Conservation (phyloP, 2,329 filamentous ascomycete species). For the Ustilaginoidea virens region DNA sequence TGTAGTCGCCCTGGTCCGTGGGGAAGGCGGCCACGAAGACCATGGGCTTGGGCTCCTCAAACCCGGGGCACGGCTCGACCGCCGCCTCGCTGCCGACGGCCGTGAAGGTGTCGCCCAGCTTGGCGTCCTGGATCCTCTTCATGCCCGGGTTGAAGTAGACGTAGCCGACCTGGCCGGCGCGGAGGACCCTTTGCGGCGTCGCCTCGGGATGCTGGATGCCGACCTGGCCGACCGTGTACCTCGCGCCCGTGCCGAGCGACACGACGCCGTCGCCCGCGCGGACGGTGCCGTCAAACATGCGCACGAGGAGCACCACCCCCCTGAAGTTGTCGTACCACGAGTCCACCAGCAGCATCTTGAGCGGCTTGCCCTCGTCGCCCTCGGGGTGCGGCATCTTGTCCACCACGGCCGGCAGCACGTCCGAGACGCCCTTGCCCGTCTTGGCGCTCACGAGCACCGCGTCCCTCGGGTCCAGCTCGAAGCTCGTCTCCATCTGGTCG, state of each 20-base stretch:
- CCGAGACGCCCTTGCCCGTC: slow-evolving; percentile 74
- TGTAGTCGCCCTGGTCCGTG: slow-evolving; percentile 77
- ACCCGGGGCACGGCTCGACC: slow-evolving; percentile 75
- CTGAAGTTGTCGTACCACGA: slow-evolving; percentile 98
- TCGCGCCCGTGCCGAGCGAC: slow-evolving; percentile 75
- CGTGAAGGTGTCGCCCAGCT: slow-evolving; percentile 91
- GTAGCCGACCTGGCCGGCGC: slow-evolving; percentile 91
- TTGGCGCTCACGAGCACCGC: slow-evolving; percentile 73
- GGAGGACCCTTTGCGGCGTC: slow-evolving; percentile 62
- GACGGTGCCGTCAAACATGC: slow-evolving; percentile 79
- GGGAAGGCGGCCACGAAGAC: slow-evolving; percentile 97
- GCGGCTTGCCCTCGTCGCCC: slow-evolving; percentile 55
- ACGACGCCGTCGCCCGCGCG: slow-evolving; percentile 71
- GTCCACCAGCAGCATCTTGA: slow-evolving; percentile 81
- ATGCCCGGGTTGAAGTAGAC: slow-evolving; percentile 96
- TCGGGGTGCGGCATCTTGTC: slow-evolving; percentile 68
- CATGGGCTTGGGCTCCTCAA: slow-evolving; percentile 97
- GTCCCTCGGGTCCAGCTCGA: slow-evolving; percentile 69
- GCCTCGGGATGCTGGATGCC: slow-evolving; percentile 91
- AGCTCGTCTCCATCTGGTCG: slow-evolving; percentile 70
- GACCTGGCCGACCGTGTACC: slow-evolving; percentile 90
- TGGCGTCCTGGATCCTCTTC: slow-evolving; percentile 91
- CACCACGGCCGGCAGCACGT: slow-evolving; percentile 73
- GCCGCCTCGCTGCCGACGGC: slow-evolving; percentile 58
- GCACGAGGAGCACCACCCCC: slow-evolving; percentile 79